A percentile compares a stretch with the other conserved stretches of the same genome.
Evolutionary conservation across 2,329 filamentous ascomycete species (phyloP).

Genomic region (Beauveria medogensis): DNA sequence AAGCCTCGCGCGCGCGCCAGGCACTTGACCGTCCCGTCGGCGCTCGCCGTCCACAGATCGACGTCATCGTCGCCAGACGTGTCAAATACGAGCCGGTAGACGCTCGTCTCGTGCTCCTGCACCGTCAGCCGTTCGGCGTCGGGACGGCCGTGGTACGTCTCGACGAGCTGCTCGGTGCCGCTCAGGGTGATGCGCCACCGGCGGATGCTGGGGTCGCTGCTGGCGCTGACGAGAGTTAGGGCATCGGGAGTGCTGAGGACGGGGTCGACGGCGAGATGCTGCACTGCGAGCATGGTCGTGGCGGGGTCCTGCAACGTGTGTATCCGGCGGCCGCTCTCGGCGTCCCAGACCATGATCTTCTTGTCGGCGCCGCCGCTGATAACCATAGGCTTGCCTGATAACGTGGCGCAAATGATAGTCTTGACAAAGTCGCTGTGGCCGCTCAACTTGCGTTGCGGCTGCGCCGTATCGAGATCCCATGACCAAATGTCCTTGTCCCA

Average conservation of each 20-base stretch:
- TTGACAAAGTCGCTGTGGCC: conserved; percentile 93
- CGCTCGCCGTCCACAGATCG: conserved; percentile 88
- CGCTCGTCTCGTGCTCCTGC: conserved; percentile 78
- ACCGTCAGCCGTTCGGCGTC: conserved; percentile 46
- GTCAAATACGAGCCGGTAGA: conserved; percentile 75
- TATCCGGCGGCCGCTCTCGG: conserved; percentile 56
- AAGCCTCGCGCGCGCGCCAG: conserved; percentile 62
- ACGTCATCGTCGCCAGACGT: conserved; percentile 48
- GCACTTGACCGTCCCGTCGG: conserved; percentile 81
- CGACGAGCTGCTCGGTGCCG: conserved; percentile 45
- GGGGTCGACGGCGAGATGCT: conserved; percentile 71
- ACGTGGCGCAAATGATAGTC: conserved; percentile 54
- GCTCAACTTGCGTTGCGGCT: conserved; percentile 50
- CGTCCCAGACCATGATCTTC: conserved; percentile 78
- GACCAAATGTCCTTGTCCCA: conserved; percentile 94
- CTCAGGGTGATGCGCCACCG: conserved; percentile 59
- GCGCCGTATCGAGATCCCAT: conserved; percentile 58
- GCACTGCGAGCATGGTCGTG: conserved; percentile 65
- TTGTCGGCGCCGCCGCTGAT: conserved; percentile 72
- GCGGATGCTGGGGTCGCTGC: conserved; percentile 72
- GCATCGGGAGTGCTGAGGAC: conserved; percentile 40
- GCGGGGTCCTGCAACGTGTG: conserved; percentile 71
- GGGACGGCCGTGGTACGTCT: conserved; percentile 33
- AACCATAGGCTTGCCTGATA: conserved; percentile 55
- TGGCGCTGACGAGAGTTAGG: conserved; percentile 65